phyloP scores from a whole-genome alignment of 768 basidiomycete genomes.

The Phaffia australis region DNA sequence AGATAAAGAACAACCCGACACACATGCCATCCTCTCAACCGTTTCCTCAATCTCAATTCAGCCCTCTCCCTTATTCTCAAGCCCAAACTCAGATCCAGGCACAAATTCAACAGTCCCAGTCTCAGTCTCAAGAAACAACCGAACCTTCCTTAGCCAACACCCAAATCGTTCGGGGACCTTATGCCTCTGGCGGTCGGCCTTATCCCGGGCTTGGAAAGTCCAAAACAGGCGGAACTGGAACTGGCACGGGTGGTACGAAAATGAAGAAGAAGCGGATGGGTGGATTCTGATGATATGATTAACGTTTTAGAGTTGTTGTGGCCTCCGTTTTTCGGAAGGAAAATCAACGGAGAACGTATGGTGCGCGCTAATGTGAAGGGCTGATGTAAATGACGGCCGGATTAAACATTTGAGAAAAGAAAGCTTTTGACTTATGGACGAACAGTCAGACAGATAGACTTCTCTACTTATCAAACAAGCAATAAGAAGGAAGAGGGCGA shows the following conservation, averaged over 20 bases:
- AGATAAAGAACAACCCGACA: not conserved
- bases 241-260: not conserved
- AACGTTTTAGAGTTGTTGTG: not conserved
- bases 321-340: no score
- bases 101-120: not conserved
- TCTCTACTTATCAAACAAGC: no score
- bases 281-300: conserved; percentile 19
- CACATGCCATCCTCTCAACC: not conserved
- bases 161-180: conserved; percentile 5
- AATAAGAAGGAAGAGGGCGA: no score
- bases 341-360: no score
- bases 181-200: conserved; percentile 11
- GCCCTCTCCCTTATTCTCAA: not conserved
- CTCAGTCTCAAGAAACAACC: not conserved
- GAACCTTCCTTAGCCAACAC: not conserved
- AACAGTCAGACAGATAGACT: no score
- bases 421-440: no score
- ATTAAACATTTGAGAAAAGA: no score
- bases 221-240: not conserved
- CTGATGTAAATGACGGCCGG: no score
- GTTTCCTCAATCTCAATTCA: not conserved
- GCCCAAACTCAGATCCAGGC: not conserved
- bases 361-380: no score
- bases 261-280: conserved; percentile 22
- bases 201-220: not conserved